phyloP scores from a whole-genome alignment of 345 rosid species.

The Hibiscus syriacus region DNA sequence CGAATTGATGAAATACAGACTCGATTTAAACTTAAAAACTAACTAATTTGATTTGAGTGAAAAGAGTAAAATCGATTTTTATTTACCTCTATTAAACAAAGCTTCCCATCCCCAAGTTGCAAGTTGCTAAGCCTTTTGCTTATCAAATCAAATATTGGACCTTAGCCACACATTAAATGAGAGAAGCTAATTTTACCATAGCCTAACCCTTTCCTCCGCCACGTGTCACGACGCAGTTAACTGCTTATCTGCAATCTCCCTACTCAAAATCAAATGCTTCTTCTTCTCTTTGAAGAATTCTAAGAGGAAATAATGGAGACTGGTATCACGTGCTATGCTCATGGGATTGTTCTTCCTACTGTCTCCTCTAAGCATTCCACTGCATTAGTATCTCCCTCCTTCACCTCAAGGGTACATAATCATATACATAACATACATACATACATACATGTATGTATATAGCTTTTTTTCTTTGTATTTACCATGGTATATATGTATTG shows the following conservation, averaged over 20 bases:
- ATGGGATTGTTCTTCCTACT: conserved; percentile 52
- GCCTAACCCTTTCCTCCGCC: conserved; percentile 12
- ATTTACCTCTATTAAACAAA: no score
- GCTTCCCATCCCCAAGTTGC: neutral
- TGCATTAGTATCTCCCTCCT: conserved; percentile 45
- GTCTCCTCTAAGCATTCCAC: conserved; percentile 70
- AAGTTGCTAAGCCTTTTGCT: neutral
- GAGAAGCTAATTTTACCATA: conserved; percentile 23
- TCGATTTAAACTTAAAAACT: no score
- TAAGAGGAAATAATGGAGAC: conserved; percentile 45
- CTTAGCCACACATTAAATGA: conserved; percentile 35
- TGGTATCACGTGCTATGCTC: conserved; percentile 55
- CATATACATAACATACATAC: neutral
- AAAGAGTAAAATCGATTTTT: no score
- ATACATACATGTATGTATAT: neutral
- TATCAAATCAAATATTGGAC: neutral
- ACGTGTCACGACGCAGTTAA: conserved; percentile 27
- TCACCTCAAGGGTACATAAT: conserved; percentile 51
- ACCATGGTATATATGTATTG: neutral
- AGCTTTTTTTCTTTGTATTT: no score
- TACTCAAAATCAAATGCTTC: conserved; percentile 35
- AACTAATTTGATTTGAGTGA: no score
- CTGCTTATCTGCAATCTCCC: conserved; percentile 34
- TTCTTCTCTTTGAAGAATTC: conserved; percentile 15
- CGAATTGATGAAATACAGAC: no score